phyloP scores from a whole-genome alignment of 73 alveolate genomes.

The Halteria grandinella region DNA sequence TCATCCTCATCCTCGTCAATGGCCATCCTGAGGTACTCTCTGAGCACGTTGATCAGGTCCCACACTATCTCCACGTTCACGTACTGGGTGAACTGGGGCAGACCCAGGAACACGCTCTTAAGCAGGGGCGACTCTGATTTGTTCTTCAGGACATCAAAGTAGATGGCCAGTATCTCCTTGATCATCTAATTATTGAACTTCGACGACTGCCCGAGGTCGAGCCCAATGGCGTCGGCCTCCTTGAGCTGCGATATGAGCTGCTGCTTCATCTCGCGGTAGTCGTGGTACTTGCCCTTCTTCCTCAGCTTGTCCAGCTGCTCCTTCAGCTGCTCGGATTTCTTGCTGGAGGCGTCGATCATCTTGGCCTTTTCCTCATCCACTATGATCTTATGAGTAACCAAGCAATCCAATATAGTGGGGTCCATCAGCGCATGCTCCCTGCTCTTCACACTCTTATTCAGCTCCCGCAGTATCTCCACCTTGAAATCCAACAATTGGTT shows the following conservation, averaged over 20 bases:
- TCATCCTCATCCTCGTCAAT: constrained; percentile 36
- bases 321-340: constrained; percentile 51
- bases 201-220: constrained; percentile 43
- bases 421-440: constrained; percentile 40
- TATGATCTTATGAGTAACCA: constrained; percentile 44
- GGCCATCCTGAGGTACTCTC: constrained; percentile 34
- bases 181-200: constrained; percentile 45
- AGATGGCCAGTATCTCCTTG: constrained; percentile 62
- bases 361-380: constrained; percentile 41
- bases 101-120: constrained; percentile 54
- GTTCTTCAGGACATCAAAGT: constrained; percentile 62
- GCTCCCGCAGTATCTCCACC: constrained; percentile 45
- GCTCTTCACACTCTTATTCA: constrained; percentile 45
- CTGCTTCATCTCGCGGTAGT: constrained; percentile 49
- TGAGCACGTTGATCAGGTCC: constrained; percentile 58
- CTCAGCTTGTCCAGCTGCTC: constrained; percentile 48
- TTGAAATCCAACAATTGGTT: constrained; percentile 42
- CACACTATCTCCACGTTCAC: constrained; percentile 57
- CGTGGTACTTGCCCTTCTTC: constrained; percentile 60
- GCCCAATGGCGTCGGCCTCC: constrained; percentile 61
- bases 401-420: constrained; percentile 37
- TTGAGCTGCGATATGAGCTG: constrained; percentile 54
- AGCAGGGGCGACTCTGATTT: constrained; percentile 53
- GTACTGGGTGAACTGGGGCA: constrained; percentile 62
- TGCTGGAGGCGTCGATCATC: constrained; percentile 5